Evolutionary conservation across 805 yeast species (phyloP), one percentile per base, ranked within the genome.

Genomic region (Cyberlindnera bimundalis): DNA sequence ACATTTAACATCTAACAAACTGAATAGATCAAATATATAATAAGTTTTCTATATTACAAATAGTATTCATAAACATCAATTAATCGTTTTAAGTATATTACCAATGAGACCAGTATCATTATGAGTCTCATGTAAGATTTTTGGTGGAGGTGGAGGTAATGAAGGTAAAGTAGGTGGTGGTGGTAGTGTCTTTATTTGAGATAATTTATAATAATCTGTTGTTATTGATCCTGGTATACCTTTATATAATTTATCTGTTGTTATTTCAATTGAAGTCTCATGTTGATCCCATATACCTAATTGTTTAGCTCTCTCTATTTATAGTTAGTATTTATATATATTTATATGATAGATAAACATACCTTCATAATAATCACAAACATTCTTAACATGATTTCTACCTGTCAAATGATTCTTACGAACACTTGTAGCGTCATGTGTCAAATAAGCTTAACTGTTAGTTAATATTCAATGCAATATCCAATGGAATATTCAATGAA

Each of bases 391-490:
- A 61, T 88, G 96, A 60, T 84, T 81, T 52, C 76, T 78, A 9
- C 96, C 96, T 29, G 73, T 66, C 30, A 84, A 60, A 61, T 88
- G 96, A 30, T 88, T 79, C 55, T 83, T 81, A 17, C 96, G 65
- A 40, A 88, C 96, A 64, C 93, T 83, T 52, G 78, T 68, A n/a
- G 93, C 83, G 61, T 87, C 96, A 59, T 88, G 96, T 2, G 96
- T 88, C 43, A 89, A 66, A 53, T 83, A 82, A 15, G 88, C 73
- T 64, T 14, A 3, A 4, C n/a, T 29, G 9, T 17, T 10, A 5
- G 32, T 15, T 27, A 21, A 10, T 21, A 21, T 10, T 6, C 9
- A 6, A 21, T 10, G 24, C 10, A 21, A 21, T 21, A 7, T 6
- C 24, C 6, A 21, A 21, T 10, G 24, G 24, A 10, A 6, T 7